Evolutionary conservation across 176 grass and related monocot species (phyloP).

Genomic region (Paspalum vaginatum): DNA sequence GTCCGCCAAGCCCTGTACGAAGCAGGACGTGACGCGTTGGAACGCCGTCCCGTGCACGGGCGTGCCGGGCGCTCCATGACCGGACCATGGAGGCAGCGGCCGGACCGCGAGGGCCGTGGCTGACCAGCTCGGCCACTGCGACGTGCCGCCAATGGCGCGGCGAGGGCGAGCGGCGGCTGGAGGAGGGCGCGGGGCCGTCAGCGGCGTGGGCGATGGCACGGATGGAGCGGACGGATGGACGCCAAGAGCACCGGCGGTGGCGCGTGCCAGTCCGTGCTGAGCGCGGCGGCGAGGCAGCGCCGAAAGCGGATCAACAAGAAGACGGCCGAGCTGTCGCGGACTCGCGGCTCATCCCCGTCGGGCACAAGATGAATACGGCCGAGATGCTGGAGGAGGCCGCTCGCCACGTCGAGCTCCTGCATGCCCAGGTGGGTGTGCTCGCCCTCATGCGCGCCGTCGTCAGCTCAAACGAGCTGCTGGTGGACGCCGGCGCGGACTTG

Average conservation of each 20-base stretch:
- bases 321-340: conserved; percentile 64
- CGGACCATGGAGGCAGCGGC: too few species aligned
- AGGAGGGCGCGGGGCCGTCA: too few species aligned
- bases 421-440: conserved; percentile 78
- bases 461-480: conserved; percentile 41
- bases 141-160: too few species aligned
- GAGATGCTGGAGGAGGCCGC: conserved; percentile 70
- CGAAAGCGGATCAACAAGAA: conserved; percentile 79
- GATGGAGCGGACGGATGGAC: neutral
- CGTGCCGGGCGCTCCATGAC: too few species aligned
- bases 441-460: conserved; percentile 45
- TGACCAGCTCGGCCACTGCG: too few species aligned
- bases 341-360: conserved; percentile 71
- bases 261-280: conserved; percentile 42
- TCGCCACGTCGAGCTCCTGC: conserved; percentile 71
- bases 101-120: too few species aligned
- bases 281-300: conserved; percentile 59
- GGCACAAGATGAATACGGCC: conserved; percentile 67
- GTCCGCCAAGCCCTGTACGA: too few species aligned
- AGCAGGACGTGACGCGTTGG: too few species aligned
- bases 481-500: too few species aligned
- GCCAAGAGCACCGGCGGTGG: neutral
- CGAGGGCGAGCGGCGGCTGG: too few species aligned
- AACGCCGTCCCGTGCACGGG: too few species aligned
- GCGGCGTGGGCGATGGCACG: neutral